Base-by-base conservation (phyloP, 495 filamentous ascomycete species). In the Patellaria atrata region DNA sequence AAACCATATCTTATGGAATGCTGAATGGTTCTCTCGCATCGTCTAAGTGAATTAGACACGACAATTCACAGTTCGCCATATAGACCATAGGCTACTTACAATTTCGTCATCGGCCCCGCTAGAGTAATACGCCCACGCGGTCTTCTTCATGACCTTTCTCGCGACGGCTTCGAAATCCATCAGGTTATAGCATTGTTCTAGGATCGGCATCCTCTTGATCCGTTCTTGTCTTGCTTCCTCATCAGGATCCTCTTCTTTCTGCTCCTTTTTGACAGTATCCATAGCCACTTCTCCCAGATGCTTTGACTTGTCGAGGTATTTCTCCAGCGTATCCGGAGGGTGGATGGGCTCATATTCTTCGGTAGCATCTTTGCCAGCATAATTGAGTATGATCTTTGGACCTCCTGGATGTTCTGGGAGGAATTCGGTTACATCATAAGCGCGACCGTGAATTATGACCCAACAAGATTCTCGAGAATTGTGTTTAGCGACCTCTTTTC, bases 1-100 rank as follows among this genome's bases (percentile, higher is more conserved):
- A 63, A 96, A 96, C 87, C 87, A 96, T 58, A 96, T 86, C 50
- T 87, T 85, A 61, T 96, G 87, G 62, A 77, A 97, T 18, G 91
- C 89, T 7, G 75, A 71, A 62, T 93, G 87, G 60, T 97, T 97
- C 60, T 97, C 91, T 33, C 89, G 75, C 70, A 97, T 68, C 1
- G 89, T 96, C 83, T 92, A 31, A 17, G 8, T 31, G 11, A 25
- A 12, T 14, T 14, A 12, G 15, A n/a, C 6, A 38, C 6, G 6
- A 32, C 6, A 28, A 12, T 34, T 6, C 22, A 7, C 14, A 33
- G 4, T 19, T 30, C 3, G 35, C 12, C 7, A 9, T 6, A 10
- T 12, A 7, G 14, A 1, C 3, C n/a, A n/a, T n/a, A n/a, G 1
- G 3, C 9, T n/a, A 62, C 76, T 43, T 56, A 89, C 83, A 60